Conservation (phyloP, 148 eudicot genomes). For the Vaccinium corymbosum region DNA sequence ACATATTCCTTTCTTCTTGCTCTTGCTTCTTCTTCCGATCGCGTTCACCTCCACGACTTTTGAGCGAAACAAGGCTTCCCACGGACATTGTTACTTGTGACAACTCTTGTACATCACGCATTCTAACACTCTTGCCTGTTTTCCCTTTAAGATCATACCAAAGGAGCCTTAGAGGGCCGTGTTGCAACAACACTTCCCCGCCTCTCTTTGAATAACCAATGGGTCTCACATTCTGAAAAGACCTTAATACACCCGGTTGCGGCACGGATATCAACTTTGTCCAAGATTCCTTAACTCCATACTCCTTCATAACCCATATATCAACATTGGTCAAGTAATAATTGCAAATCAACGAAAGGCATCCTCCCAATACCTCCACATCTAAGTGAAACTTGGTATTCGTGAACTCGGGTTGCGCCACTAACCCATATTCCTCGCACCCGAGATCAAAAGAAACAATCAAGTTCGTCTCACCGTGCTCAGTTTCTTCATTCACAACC, state of each 20-base stretch:
- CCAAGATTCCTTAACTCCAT: constrained; percentile 42
- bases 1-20: constrained; percentile 17
- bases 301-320: constrained; percentile 45
- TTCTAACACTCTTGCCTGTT: constrained; percentile 8
- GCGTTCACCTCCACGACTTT: background rate
- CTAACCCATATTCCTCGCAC: constrained; percentile 20
- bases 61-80: constrained; percentile 36
- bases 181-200: constrained; percentile 30
- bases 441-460: constrained; percentile 37
- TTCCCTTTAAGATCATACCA: constrained; percentile 33
- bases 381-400: constrained; percentile 6
- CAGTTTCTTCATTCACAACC: constrained; percentile 22
- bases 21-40: constrained; percentile 11
- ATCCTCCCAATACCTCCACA: constrained; percentile 26
- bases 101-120: constrained; percentile 8
- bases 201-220: constrained; percentile 33
- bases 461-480: background rate
- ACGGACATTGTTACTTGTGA: constrained; percentile 9
- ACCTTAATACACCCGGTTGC: background rate
- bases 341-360: constrained; percentile 19
- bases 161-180: constrained; percentile 15
- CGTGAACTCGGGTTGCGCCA: constrained; percentile 27
- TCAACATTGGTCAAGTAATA: constrained; percentile 16
- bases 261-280: constrained; percentile 28
- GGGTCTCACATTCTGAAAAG: constrained; percentile 25